A percentile compares a stretch with the other conserved stretches of the same genome.
phyloP scores from a whole-genome alignment of 352 stramenopile species.

The Thalassiosira oceanica region DNA sequence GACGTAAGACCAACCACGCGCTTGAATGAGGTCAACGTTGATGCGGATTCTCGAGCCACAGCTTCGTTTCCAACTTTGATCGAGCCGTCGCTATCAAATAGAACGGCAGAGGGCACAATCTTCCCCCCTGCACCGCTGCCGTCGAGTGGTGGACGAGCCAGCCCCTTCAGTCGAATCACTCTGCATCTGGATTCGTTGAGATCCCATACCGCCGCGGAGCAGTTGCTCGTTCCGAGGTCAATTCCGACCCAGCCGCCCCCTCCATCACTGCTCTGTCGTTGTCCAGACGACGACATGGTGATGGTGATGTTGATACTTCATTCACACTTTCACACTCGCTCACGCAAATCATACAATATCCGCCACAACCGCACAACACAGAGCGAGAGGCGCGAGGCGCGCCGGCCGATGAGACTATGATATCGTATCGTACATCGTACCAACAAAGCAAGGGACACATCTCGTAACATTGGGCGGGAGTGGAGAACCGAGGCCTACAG shows the following conservation, averaged over 20 bases:
- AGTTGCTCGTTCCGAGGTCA: constrained; percentile 78
- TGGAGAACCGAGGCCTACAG: no score
- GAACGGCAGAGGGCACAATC: constrained; percentile 50
- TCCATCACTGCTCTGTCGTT: no score
- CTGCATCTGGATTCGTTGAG: constrained; percentile 56
- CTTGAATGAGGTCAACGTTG: constrained; percentile 59
- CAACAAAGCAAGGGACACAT: no score
- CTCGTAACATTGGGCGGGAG: no score
- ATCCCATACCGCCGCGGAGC: constrained; percentile 69
- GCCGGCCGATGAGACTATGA: no score
- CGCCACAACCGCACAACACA: no score
- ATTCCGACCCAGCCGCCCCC: constrained; percentile 77
- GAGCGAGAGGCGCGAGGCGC: no score
- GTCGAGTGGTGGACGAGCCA: constrained; percentile 25
- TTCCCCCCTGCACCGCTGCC: constrained; percentile 30
- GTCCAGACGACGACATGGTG: no score
- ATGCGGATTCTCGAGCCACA: neutral
- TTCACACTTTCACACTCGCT: neutral
- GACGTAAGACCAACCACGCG: constrained; percentile 57
- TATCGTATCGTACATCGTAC: no score
- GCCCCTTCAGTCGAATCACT: constrained; percentile 51
- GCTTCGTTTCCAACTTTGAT: constrained; percentile 23
- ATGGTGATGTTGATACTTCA: no score
- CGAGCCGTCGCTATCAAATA: constrained; percentile 32
- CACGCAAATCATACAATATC: no score